These are phyloP conservation scores for Fusarium chlamydosporum DNA, from an alignment of 2,329 filamentous ascomycete species.

Conservation along the genomic window DNA sequence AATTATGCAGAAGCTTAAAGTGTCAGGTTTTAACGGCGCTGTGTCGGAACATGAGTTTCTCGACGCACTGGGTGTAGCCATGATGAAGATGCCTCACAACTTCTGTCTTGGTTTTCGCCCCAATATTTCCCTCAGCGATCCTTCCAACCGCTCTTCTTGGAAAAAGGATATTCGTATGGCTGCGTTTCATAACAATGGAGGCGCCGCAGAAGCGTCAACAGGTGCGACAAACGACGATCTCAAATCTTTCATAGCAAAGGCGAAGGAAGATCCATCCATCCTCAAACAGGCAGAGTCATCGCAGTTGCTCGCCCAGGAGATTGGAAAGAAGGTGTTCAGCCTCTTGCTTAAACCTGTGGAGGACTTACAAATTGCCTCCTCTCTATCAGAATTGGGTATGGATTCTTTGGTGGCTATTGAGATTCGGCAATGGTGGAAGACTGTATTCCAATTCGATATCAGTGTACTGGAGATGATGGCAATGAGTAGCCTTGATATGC, in stretches of 20 bases:
- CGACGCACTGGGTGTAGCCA: neutral
- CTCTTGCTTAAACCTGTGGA: constrained; percentile 6
- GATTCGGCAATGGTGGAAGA: constrained; percentile 19
- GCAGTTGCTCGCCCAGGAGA: constrained; percentile 4
- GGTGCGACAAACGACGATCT: constrained; percentile 2
- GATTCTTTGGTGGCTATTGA: constrained; percentile 18
- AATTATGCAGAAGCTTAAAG: constrained; percentile 14
- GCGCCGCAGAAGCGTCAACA: neutral
- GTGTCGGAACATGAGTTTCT: constrained; percentile 13
- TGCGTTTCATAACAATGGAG: constrained; percentile 7
- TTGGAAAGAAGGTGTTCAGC: constrained; percentile 17
- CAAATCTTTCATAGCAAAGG: constrained; percentile 4
- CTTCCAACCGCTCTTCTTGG: constrained; percentile 5
- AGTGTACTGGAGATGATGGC: constrained; percentile 22
- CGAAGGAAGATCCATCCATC: constrained; percentile 8
- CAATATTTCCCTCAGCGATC: neutral
- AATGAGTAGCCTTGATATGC: constrained; percentile 16
- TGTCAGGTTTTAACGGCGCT: constrained; percentile 1
- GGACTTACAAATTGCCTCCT: constrained; percentile 12
- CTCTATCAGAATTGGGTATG: constrained; percentile 16
- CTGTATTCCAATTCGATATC: constrained; percentile 14
- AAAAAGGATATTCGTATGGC: constrained; percentile 21
- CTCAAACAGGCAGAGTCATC: neutral
- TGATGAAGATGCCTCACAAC: neutral
- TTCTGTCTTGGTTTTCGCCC: constrained; percentile 12